Evolutionary conservation across 2,329 filamentous ascomycete genomes (phyloP).

Genomic region (Penicillium sp.): DNA sequence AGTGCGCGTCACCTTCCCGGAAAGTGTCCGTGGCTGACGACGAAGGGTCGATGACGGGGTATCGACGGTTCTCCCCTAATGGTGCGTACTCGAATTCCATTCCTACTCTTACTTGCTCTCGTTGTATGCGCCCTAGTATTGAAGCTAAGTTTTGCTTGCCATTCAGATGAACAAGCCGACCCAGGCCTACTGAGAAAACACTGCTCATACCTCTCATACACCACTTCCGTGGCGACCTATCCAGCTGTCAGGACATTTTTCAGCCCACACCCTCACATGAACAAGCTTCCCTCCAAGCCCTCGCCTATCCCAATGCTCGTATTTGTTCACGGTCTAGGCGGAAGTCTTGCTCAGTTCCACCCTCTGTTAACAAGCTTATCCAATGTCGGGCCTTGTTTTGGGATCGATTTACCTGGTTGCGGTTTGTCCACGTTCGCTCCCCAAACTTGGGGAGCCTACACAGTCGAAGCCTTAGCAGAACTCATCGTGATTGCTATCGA

Average conservation of each 20-base stretch:
- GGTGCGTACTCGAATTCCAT: conserved; percentile 20
- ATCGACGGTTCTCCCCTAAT: conserved; percentile 26
- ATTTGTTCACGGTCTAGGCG: conserved; percentile 90
- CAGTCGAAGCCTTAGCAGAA: conserved; percentile 67
- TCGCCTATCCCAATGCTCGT: conserved; percentile 77
- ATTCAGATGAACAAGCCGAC: conserved; percentile 53
- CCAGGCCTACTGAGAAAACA: conserved; percentile 76
- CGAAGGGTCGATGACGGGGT: conserved; percentile 21
- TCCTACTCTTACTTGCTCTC: neutral
- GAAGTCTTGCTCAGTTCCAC: conserved; percentile 83
- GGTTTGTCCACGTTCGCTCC: conserved; percentile 74
- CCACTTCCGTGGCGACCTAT: conserved; percentile 67
- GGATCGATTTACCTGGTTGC: conserved; percentile 87
- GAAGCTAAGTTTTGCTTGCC: neutral
- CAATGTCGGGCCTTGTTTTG: conserved; percentile 77
- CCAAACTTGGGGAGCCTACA: conserved; percentile 72
- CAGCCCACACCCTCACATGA: conserved; percentile 74
- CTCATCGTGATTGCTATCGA: conserved; percentile 73
- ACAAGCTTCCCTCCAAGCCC: conserved; percentile 70
- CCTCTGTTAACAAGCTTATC: conserved; percentile 75
- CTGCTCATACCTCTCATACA: conserved; percentile 67
- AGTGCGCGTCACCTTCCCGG: conserved; percentile 28
- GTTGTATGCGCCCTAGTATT: neutral
- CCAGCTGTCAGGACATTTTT: conserved; percentile 77
- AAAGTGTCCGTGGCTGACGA: conserved; percentile 20